Evolutionary conservation across 345 rosid genomes (phyloP), one percentile per base, ranked within the genome.

Genomic region (Rhizophora apiculata): DNA sequence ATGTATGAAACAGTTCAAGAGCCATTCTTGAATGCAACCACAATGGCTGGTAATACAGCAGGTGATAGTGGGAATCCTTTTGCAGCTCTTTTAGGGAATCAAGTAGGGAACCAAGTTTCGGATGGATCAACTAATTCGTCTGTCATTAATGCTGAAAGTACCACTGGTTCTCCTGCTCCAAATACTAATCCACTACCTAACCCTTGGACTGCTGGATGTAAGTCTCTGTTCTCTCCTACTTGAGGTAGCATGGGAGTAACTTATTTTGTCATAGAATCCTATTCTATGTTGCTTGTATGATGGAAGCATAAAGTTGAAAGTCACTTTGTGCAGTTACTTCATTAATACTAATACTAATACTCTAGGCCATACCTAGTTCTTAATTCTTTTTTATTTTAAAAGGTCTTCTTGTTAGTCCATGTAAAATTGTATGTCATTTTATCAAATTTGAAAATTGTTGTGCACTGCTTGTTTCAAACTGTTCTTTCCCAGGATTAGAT

Each of bases 1-100:
- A 90, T 88, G 96, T 88, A 88, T 82, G 96, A 86, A 80, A 88
- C 84, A 81, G 91, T 87, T 67, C 93, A 90, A 72, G 92, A 90
- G 73, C 95, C 96, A n/a, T 79, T 88, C 27, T 61, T 84, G 80
- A 87, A 87, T 71, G 91, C 93, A 57, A 90, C 93, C 5, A 80
- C 89, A 9, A 82, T 87, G 89, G 82, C 84, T 0, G 87, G 82
- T 70, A 89, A 84, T 74, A 66, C 83, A 65, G 84, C 82, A 71
- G 81, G 63, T 76, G 82, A 82, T 53, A 68, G 65, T 43, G 21
- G 87, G 67, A 86, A 86, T 68, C 90, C 88, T 31, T 82, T 82
- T 72, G 74, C 90, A 13, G 73, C 90, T 58, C 85, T 88, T 68
- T 68, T 84, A 76, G 87, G 87, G 31, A 60, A 68, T 54, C 87